Percentiles rank a stretch among this genome's conserved stretches.
Conservation (phyloP, 2,329 filamentous ascomycete genomes). For the Balansia obtecta region DNA sequence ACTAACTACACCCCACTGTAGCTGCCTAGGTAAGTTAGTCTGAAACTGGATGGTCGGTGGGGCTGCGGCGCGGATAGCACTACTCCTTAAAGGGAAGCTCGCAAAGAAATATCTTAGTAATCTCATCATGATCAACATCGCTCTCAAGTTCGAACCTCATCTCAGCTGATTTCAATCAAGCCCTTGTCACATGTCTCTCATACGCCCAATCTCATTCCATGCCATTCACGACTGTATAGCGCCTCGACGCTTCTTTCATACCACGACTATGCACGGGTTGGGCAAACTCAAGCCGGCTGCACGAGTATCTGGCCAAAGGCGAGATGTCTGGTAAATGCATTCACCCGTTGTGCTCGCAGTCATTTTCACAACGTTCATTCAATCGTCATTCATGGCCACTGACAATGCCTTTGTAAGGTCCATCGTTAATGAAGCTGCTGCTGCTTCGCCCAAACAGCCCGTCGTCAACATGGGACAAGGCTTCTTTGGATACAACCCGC, state of each 20-base stretch:
- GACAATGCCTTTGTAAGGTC: constrained; percentile 30
- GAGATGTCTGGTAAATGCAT: constrained; percentile 37
- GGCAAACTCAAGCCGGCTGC: constrained; percentile 38
- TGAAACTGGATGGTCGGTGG: too few relatives aligned
- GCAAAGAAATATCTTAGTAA: neutral
- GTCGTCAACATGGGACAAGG: constrained; percentile 55
- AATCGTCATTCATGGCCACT: neutral
- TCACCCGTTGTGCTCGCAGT: neutral
- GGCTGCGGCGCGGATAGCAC: too few relatives aligned
- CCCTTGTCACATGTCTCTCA: neutral
- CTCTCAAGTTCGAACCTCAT: neutral
- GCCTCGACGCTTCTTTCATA: constrained; percentile 3
- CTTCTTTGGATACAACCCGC: constrained; percentile 89
- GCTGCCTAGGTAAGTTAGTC: too few relatives aligned
- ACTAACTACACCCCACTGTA: too few relatives aligned
- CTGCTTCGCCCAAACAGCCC: constrained; percentile 48
- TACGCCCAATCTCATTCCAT: neutral
- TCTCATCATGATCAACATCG: constrained; percentile 1
- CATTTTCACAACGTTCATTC: neutral
- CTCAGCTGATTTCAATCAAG: too few relatives aligned
- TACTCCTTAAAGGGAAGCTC: neutral
- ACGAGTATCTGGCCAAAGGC: constrained; percentile 34
- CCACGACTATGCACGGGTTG: constrained; percentile 28
- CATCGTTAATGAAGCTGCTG: constrained; percentile 54
- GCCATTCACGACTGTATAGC: neutral